Percentiles rank a stretch among this genome's conserved stretches.
phyloP scores from a whole-genome alignment of 345 rosid genomes.

The Kernera saxatilis region DNA sequence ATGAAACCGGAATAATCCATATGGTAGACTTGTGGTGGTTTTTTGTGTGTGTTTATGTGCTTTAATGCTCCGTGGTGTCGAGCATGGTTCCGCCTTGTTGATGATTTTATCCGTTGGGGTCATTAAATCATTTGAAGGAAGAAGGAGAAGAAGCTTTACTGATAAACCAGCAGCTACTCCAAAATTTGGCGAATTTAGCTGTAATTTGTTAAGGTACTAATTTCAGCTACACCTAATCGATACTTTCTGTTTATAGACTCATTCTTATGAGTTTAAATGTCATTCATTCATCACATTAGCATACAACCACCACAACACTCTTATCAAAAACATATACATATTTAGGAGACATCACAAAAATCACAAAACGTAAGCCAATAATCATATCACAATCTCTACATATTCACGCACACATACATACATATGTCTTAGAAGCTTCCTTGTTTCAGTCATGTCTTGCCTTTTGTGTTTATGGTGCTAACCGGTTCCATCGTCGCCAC shows the following conservation, averaged over 20 bases:
- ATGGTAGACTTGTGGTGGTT: no score
- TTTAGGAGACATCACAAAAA: background rate
- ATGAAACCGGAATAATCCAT: no score
- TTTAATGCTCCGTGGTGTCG: no score
- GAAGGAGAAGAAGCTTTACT: background rate
- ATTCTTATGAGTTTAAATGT: background rate
- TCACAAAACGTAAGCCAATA: background rate
- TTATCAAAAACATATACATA: background rate
- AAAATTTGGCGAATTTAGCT: background rate
- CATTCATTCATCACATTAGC: conserved; percentile 3
- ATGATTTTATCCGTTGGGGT: no score
- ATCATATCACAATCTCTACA: background rate
- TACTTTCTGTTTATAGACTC: background rate
- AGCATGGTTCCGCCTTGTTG: no score
- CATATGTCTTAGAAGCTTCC: background rate
- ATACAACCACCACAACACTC: background rate
- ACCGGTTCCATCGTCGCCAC: conserved; percentile 23
- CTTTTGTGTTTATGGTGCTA: background rate
- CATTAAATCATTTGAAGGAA: no score
- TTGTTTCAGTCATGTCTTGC: background rate
- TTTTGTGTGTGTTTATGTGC: no score
- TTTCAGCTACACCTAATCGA: background rate
- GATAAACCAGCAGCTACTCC: background rate
- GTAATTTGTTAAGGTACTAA: background rate
- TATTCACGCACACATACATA: background rate